Conservation (phyloP, 2,329 filamentous ascomycete genomes). For the Colletotrichum siamense region DNA sequence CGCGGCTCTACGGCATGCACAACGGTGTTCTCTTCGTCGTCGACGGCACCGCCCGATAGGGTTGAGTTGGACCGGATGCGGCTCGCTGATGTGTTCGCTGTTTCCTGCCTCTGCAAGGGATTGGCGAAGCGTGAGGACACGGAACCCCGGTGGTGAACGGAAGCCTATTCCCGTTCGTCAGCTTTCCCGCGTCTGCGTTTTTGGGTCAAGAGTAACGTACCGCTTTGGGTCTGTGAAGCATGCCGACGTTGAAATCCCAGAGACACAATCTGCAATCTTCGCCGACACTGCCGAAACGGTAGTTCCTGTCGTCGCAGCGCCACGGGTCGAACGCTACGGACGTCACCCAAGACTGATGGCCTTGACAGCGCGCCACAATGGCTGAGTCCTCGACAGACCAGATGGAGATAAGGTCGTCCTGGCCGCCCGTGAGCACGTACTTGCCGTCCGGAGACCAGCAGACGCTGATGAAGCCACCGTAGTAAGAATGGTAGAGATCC, state of each 20-base stretch:
- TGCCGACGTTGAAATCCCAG: conserved; percentile 98
- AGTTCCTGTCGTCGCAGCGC: conserved; percentile 94
- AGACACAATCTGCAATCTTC: conserved; percentile 90
- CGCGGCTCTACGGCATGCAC: conserved; percentile 87
- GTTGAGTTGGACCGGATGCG: conserved; percentile 76
- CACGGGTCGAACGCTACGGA: conserved; percentile 95
- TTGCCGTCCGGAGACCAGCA: conserved; percentile 98
- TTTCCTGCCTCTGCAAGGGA: conserved; percentile 62
- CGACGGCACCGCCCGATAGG: conserved; percentile 51
- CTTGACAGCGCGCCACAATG: conserved; percentile 90
- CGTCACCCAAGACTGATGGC: conserved; percentile 95
- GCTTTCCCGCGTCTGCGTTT: not conserved
- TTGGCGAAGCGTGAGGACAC: conserved; percentile 56
- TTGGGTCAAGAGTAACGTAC: conserved; percentile 53
- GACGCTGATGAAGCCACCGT: conserved; percentile 89
- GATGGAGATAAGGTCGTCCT: conserved; percentile 95
- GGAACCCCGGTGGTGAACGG: conserved; percentile 61
- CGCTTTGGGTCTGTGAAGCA: conserved; percentile 89
- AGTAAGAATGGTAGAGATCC: conserved; percentile 89
- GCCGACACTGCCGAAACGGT: conserved; percentile 94
- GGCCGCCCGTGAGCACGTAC: conserved; percentile 92
- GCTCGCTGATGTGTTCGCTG: conserved; percentile 63
- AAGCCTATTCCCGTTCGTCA: conserved; percentile 42
- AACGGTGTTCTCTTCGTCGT: conserved; percentile 60
- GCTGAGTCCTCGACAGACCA: conserved; percentile 87